A percentile compares a stretch with the other conserved stretches of the same genome.
These are phyloP conservation scores for Aspergillus quadrilineatus DNA, from an alignment of 2,329 filamentous ascomycete genomes.

Conservation along the genomic window DNA sequence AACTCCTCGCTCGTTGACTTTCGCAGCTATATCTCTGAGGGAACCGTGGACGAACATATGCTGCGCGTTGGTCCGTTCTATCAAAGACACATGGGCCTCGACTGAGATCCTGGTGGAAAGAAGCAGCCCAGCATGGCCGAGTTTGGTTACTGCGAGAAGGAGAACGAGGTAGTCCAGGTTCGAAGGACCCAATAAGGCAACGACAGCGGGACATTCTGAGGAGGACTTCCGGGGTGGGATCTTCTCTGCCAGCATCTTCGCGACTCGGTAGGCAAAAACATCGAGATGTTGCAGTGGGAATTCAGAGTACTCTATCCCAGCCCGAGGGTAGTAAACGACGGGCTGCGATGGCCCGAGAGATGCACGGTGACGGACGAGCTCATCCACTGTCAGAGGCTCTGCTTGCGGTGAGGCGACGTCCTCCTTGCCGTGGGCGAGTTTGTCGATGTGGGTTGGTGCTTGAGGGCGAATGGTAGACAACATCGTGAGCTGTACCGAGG, in stretches of 20 bases:
- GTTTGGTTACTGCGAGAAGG: conserved; percentile 53
- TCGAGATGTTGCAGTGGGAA: conserved; percentile 51
- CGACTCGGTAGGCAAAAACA: conserved; percentile 31
- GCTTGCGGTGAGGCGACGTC: not conserved
- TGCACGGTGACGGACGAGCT: conserved; percentile 41
- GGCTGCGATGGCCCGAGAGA: conserved; percentile 34
- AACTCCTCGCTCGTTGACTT: conserved; percentile 22
- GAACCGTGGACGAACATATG: conserved; percentile 33
- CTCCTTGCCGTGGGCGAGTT: conserved; percentile 4
- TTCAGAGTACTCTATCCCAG: conserved; percentile 47
- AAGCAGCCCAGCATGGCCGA: conserved; percentile 57
- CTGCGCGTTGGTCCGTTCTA: conserved; percentile 44
- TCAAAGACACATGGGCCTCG: conserved; percentile 51
- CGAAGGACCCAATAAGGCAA: conserved; percentile 55
- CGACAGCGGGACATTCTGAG: conserved; percentile 34
- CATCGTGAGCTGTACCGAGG: conserved; percentile 4
- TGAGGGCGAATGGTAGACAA: conserved; percentile 13
- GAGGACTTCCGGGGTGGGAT: conserved; percentile 26
- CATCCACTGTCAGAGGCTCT: conserved; percentile 37
- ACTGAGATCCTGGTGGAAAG: conserved; percentile 56
- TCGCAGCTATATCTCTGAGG: conserved; percentile 23
- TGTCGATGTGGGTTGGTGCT: conserved; percentile 8
- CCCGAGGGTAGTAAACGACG: conserved; percentile 47
- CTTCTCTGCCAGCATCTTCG: conserved; percentile 27
- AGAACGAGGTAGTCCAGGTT: conserved; percentile 57